A percentile compares a stretch with the other conserved stretches of the same genome.
Conservation (phyloP, 129 eudicot species). For the Helianthus annuus region DNA sequence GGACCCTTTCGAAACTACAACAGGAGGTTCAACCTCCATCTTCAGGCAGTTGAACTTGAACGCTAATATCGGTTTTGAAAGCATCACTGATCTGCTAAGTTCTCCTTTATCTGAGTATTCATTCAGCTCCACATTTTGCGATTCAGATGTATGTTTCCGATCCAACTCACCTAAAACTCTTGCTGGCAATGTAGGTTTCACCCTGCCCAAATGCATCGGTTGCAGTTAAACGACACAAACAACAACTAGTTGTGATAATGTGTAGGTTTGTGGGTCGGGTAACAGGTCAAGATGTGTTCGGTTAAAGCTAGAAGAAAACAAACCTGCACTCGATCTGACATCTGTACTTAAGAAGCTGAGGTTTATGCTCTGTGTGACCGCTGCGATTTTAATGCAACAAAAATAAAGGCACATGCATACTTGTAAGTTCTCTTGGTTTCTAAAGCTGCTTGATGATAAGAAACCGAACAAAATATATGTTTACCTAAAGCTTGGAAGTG, state of each 20-base stretch:
- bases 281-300: neutral
- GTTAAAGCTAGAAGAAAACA: constrained; percentile 9
- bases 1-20: constrained; percentile 28
- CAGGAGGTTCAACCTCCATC: constrained; percentile 82
- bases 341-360: constrained; percentile 77
- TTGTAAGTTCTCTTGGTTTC: neutral
- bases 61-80: constrained; percentile 84
- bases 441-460: neutral
- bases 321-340: constrained; percentile 96
- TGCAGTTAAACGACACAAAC: too few species aligned
- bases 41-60: constrained; percentile 64
- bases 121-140: neutral
- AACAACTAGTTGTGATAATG: too few species aligned
- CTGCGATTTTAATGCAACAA: constrained; percentile 40
- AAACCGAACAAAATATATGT: neutral
- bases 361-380: constrained; percentile 73
- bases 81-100: constrained; percentile 60
- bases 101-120: constrained; percentile 41
- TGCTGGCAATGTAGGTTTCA: constrained; percentile 59
- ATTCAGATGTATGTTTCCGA: neutral
- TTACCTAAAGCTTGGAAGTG: constrained; percentile 95
- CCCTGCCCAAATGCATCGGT: constrained; percentile 40
- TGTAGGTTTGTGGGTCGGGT: too few species aligned
- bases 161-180: constrained; percentile 45
- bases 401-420: too few species aligned